Percentiles rank a stretch among this genome's conserved stretches.
Evolutionary conservation across 2,329 filamentous ascomycete species (phyloP).

Genomic region (Sarocladium oryzae): DNA sequence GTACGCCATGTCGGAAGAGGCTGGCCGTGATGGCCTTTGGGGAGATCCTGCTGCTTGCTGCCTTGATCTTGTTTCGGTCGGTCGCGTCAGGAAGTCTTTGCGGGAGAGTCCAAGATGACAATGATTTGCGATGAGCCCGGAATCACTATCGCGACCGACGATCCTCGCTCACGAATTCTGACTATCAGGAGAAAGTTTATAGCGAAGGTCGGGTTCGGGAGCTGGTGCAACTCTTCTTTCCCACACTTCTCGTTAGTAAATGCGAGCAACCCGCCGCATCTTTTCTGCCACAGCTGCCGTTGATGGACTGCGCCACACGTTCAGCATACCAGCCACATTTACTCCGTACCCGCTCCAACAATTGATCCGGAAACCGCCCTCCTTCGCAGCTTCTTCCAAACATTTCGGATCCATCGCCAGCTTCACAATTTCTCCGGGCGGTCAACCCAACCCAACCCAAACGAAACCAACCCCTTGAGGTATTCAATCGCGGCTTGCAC

Average conservation of each 20-base stretch:
- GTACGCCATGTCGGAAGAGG: conserved; percentile 41
- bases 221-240: neutral
- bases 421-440: neutral
- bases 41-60: neutral
- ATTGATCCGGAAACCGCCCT: conserved; percentile 6
- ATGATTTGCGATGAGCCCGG: no score
- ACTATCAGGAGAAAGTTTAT: no score
- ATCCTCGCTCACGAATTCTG: no score
- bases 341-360: conserved; percentile 6
- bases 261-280: conserved; percentile 5
- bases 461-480: neutral
- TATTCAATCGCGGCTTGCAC: neutral
- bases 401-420: conserved; percentile 8
- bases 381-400: conserved; percentile 5
- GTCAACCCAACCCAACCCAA: neutral
- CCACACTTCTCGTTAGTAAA: neutral
- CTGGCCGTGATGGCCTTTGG: neutral
- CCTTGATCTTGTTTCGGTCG: neutral
- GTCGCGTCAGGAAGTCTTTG: no score
- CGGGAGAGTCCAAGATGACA: no score
- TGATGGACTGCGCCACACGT: no score
- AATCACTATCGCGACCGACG: no score
- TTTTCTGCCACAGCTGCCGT: neutral
- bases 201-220: no score
- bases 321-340: conserved; percentile 1